Evolutionary conservation across 495 filamentous ascomycete species (phyloP), one percentile per base, ranked within the genome.

Genomic region (Talaromyces borbonicus): DNA sequence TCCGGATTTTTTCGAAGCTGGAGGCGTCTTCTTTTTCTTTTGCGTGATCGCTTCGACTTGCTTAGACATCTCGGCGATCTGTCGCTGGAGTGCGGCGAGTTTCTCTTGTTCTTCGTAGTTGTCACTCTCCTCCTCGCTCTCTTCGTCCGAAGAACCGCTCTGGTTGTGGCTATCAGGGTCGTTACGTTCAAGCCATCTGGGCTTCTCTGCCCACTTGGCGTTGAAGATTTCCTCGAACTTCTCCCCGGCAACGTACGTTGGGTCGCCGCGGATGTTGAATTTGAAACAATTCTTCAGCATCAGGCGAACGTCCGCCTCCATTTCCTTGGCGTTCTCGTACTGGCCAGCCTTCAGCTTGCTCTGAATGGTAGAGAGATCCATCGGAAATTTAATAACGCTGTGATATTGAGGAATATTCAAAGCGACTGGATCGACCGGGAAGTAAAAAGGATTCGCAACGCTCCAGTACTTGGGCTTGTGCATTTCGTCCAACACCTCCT

Each of bases 331-430:
- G 42, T 73, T 87, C 52, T 81, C 75, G 56, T 96, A 97, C 41
- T 85, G 77, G n/a, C 88, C 88, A 5, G 75, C 71, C 45, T 79
- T 77, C 16, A 95, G 71, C 62, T 94, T 95, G 40, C 69, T 65
- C 43, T 71, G 64, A 52, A 93, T 79, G 8, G 87, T 96, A 2
- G 72, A 66, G 19, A 98, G 67, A 55, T 98, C 92, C 92, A 97
- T 98, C 2, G 92, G 92, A 56, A 88, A 85, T 68, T 93, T 96
- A 63, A 98, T 85, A 52, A 97, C 66, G 53, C 82, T 88, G 60
- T 89, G 87, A 57, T 98, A 98, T 14, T 83, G 77, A 1, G 92
- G 92, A 47, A 98, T 96, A 63, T 93, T 90, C 48, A 95, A 66
- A 4, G 89, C 90, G 18, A 96, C 90, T 0, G 93, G 90, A 54